Percentiles rank a stretch among this genome's conserved stretches.
Conservation (phyloP, 768 basidiomycete species). For the Panaeolus cyanescens region DNA sequence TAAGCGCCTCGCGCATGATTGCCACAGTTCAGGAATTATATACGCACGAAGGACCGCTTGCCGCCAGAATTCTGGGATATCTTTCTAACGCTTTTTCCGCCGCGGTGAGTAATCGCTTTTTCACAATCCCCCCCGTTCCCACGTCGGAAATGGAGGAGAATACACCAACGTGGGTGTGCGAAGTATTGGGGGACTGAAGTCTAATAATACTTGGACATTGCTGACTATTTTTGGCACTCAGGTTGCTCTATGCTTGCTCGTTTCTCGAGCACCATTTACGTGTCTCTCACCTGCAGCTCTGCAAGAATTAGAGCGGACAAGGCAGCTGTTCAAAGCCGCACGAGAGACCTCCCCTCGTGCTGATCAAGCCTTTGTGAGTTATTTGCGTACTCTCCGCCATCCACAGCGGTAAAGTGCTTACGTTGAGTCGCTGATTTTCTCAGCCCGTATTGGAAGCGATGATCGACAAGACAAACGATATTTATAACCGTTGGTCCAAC, state of each 20-base stretch:
- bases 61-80: slow-evolving; percentile 52
- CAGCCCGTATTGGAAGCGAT: slow-evolving; percentile 51
- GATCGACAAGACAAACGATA: slow-evolving; percentile 52
- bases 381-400: not conserved
- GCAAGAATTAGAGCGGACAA: slow-evolving; percentile 56
- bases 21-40: slow-evolving; percentile 59
- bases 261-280: slow-evolving; percentile 68
- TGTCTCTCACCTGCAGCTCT: slow-evolving; percentile 64
- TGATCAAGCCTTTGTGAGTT: slow-evolving; percentile 45
- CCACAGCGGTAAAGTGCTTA: not conserved
- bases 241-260: slow-evolving; percentile 54
- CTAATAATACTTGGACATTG: slow-evolving; percentile 6
- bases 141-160: slow-evolving; percentile 6
- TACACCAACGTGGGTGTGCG: slow-evolving; percentile 18
- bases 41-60: slow-evolving; percentile 58
- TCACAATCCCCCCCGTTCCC: slow-evolving; percentile 1
- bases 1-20: slow-evolving; percentile 64
- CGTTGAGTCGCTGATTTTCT: slow-evolving; percentile 3
- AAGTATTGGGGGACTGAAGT: slow-evolving; percentile 7
- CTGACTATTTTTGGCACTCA: slow-evolving; percentile 15
- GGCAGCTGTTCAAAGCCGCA: slow-evolving; percentile 45
- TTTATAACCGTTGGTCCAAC: slow-evolving; percentile 47
- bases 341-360: slow-evolving; percentile 48
- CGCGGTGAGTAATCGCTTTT: slow-evolving; percentile 36
- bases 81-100: slow-evolving; percentile 59